Conservation (phyloP, 1,284 basidiomycete genomes). For the Malassezia brasiliensis region DNA sequence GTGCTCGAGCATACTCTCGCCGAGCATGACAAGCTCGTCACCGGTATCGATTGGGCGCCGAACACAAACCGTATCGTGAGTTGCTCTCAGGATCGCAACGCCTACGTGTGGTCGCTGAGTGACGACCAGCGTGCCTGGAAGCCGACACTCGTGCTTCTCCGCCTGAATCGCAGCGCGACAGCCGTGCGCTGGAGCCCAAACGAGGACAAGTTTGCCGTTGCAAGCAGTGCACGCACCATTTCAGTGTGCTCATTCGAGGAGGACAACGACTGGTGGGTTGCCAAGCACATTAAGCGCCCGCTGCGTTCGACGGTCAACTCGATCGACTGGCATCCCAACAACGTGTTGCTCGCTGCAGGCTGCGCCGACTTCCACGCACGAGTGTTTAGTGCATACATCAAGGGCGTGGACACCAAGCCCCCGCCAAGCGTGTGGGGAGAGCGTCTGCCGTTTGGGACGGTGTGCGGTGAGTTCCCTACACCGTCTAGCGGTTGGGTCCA, state of each 20-base stretch:
- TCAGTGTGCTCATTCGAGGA: conserved; percentile 46
- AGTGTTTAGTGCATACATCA: conserved; percentile 98
- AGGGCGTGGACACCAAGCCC: conserved; percentile 90
- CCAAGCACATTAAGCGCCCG: conserved; percentile 94
- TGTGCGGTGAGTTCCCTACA: conserved; percentile 84
- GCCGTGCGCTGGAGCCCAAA: conserved; percentile 91
- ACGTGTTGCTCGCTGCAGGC: conserved; percentile 85
- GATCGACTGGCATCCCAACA: conserved; percentile 96
- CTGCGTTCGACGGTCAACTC: conserved; percentile 82
- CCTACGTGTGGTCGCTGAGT: conserved; percentile 90
- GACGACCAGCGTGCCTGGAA: conserved; percentile 74
- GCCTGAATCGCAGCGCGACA: conserved; percentile 92
- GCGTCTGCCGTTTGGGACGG: conserved; percentile 90
- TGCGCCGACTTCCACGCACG: conserved; percentile 89
- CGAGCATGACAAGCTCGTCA: conserved; percentile 97
- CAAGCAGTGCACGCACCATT: conserved; percentile 65
- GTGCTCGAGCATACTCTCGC: conserved; percentile 66
- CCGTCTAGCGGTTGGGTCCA: conserved; percentile 95
- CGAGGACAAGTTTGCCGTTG: conserved; percentile 98
- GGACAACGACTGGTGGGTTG: conserved; percentile 95
- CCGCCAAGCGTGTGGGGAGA: conserved; percentile 89
- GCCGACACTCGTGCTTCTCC: conserved; percentile 87
- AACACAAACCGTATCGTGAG: conserved; percentile 94
- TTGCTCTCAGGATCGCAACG: conserved; percentile 94
- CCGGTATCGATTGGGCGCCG: conserved; percentile 97